Evolutionary conservation across 495 filamentous ascomycete species (phyloP), one percentile per base, ranked within the genome.

Genomic region (Aspergillus conjunctus): DNA sequence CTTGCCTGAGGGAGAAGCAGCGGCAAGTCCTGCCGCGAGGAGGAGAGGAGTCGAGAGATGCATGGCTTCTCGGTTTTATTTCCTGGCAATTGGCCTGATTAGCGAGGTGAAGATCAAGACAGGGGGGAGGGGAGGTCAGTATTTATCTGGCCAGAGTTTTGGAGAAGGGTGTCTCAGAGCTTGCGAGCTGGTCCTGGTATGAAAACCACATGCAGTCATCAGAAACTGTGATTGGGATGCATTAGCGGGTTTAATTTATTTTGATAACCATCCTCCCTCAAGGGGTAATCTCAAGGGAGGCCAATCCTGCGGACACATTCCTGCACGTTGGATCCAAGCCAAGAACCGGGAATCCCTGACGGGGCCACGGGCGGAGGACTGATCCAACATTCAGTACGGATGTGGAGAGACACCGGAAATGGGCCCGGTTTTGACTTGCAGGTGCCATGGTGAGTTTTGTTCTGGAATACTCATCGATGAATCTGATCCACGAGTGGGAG

Each of bases 1-100:
- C 12, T 59, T 61, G 52, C 52, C 37, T 45, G 56, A 45, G 6
- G 63, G 63, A 9, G 63, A 60, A 15, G 63, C 63, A 31, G 50
- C 56, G 22, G 56, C 63, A 41, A 62, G 18, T 32, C 63, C 59
- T 4, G 63, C 63, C 14, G 63, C 49, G 21, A 66, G 8, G 21
- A 66, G 51, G 12, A 66, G 56, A 14, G 51, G 56, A 14, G 51
- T 49, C 18, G 49, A 20, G 15, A 61, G 56, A 56, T 66, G 59
- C 63, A 66, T 66, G 20, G 44, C 20, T 48, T 48, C 37, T 1
- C 37, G 11, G 11, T 7, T 41, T 41, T 3, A 14, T 41, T n/a
- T 41, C 50, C 20, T 51, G 34, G 37, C 14, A 48, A 10, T 20
- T 5, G 44, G 7, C 12, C 44, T 48, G 44, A 22, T 48, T 15